Evolutionary conservation across 2,329 filamentous ascomycete species (phyloP).

Genomic region (Aspergillus versicolor): DNA sequence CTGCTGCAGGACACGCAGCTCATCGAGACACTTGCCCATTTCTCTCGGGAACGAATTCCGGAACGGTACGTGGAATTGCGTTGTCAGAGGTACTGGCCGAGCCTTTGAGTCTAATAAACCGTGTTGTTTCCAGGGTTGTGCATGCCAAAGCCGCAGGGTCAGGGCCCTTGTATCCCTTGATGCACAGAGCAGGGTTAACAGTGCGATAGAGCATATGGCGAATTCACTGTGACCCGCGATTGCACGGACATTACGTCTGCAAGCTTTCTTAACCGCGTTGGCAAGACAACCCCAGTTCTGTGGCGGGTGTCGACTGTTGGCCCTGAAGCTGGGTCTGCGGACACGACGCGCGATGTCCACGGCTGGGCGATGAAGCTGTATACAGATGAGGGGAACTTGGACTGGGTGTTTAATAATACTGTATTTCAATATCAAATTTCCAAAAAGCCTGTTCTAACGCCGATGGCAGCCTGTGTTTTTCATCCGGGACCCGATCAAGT

Average conservation of each 20-base stretch:
- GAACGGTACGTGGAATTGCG: conserved; percentile 41
- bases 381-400: conserved; percentile 51
- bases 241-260: conserved; percentile 57
- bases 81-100: no score
- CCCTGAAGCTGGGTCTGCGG: conserved; percentile 27
- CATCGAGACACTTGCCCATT: conserved; percentile 62
- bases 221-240: conserved; percentile 62
- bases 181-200: no score
- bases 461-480: conserved; percentile 63
- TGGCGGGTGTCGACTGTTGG: conserved; percentile 36
- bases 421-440: not conserved
- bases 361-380: conserved; percentile 54
- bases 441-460: not conserved
- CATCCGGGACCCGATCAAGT: conserved; percentile 66
- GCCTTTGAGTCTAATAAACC: no score
- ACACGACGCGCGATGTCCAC: conserved; percentile 51
- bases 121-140: conserved; percentile 43
- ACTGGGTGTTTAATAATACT: conserved; percentile 24
- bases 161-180: not conserved
- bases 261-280: conserved; percentile 54
- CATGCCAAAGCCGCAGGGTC: conserved; percentile 59
- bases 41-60: conserved; percentile 62
- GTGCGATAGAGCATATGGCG: conserved; percentile 47
- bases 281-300: conserved; percentile 54
- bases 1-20: conserved; percentile 59